Evolutionary conservation across 345 rosid genomes (phyloP).

Genomic region (Mercurialis annua): DNA sequence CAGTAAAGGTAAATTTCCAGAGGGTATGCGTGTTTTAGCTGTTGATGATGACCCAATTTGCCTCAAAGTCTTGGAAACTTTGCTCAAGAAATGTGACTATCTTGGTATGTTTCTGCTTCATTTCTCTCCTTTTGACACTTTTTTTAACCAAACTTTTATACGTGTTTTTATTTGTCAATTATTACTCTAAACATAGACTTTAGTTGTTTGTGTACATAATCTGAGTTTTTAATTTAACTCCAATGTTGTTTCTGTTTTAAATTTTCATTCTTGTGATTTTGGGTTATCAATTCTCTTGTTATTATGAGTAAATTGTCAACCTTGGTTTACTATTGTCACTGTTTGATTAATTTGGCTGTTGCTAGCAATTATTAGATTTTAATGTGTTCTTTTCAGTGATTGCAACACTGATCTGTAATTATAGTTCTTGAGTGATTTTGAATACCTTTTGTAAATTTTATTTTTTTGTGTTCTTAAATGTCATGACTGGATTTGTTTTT

Average conservation of each 20-base stretch:
- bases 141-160: background rate
- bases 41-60: constrained; percentile 72
- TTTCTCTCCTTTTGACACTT: background rate
- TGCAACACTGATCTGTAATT: constrained; percentile 9
- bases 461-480: constrained; percentile 8
- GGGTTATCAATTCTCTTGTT: background rate
- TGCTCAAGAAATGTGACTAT: constrained; percentile 60
- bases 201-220: background rate
- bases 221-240: background rate
- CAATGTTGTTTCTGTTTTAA: constrained; percentile 2
- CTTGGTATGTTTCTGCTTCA: constrained; percentile 39
- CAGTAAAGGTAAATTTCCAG: constrained; percentile 44
- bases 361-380: constrained; percentile 13
- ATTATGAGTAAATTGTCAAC: background rate
- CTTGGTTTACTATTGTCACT: background rate
- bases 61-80: constrained; percentile 48
- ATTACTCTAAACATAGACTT: background rate
- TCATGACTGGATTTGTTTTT: constrained; percentile 15
- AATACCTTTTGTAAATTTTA: background rate
- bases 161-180: background rate
- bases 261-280: background rate
- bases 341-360: background rate
- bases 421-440: background rate
- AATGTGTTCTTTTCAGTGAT: background rate
- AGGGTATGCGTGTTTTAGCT: constrained; percentile 61